These are phyloP conservation scores for Obba rivulosa DNA, from an alignment of 768 basidiomycete species.

Conservation along the genomic window DNA sequence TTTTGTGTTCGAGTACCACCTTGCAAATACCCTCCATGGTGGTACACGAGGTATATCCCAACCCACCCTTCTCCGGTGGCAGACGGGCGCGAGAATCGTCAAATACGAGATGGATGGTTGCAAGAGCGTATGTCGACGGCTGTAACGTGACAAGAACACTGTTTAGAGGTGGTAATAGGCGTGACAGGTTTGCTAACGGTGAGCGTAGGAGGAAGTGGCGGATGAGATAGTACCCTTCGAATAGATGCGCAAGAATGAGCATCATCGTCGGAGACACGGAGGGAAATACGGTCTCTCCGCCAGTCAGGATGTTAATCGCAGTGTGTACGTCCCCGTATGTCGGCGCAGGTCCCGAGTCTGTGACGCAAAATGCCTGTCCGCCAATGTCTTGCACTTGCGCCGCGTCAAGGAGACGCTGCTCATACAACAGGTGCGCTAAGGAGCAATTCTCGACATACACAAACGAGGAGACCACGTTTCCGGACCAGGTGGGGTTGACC, in stretches of 20 bases:
- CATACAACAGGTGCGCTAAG: slow-evolving; percentile 69
- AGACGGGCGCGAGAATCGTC: slow-evolving; percentile 34
- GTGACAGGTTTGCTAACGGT: slow-evolving; percentile 27
- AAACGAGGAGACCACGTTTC: slow-evolving; percentile 54
- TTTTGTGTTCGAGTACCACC: slow-evolving; percentile 27
- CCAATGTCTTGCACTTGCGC: slow-evolving; percentile 56
- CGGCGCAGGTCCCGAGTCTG: slow-evolving; percentile 58
- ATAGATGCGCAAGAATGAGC: slow-evolving; percentile 52
- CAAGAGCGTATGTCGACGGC: slow-evolving; percentile 32
- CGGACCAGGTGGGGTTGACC: slow-evolving; percentile 59
- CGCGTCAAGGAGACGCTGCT: slow-evolving; percentile 59
- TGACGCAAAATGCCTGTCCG: slow-evolving; percentile 62
- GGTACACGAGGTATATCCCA: slow-evolving; percentile 29
- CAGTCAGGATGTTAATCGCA: slow-evolving; percentile 47
- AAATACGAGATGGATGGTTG: slow-evolving; percentile 31
- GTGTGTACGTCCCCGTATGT: slow-evolving; percentile 62
- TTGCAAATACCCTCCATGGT: slow-evolving; percentile 31
- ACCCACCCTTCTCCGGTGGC: slow-evolving; percentile 29
- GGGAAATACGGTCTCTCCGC: slow-evolving; percentile 53
- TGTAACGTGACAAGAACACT: slow-evolving; percentile 33
- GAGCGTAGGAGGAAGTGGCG: slow-evolving; percentile 35
- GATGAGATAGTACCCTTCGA: slow-evolving; percentile 51
- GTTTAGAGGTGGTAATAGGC: slow-evolving; percentile 18
- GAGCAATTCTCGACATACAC: slow-evolving; percentile 75
- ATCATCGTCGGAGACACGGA: slow-evolving; percentile 55